Conservation (phyloP, 345 rosid genomes). For the Eucalyptus albens region DNA sequence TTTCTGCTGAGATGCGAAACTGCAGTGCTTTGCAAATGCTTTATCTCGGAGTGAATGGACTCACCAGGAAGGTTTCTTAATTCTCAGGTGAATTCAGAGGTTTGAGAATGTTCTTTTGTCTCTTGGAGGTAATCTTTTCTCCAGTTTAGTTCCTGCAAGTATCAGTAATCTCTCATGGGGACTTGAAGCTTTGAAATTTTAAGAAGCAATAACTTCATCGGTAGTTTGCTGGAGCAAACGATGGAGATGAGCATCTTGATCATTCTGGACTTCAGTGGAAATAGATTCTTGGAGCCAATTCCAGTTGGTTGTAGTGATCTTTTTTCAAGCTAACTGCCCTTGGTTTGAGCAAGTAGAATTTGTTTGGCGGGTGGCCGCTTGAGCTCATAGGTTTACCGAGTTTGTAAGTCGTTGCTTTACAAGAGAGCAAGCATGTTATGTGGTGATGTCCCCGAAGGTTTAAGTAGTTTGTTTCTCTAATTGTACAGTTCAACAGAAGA, state of each 20-base stretch:
- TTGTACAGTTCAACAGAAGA: too few species aligned
- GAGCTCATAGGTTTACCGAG: slow-evolving; percentile 80
- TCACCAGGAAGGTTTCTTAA: too few species aligned
- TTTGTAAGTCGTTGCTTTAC: slow-evolving; percentile 20
- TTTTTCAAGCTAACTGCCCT: slow-evolving; percentile 25
- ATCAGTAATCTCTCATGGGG: not conserved
- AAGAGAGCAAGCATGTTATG: not conserved
- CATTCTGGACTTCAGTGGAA: slow-evolving; percentile 44
- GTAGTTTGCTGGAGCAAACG: slow-evolving; percentile 11
- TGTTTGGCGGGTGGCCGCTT: slow-evolving; percentile 41
- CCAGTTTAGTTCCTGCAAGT: not conserved
- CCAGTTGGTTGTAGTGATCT: slow-evolving; percentile 32
- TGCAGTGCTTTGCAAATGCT: too few species aligned
- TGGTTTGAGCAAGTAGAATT: slow-evolving; percentile 49
- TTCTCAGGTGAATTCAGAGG: too few species aligned
- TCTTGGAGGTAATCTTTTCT: not conserved
- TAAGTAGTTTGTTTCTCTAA: too few species aligned
- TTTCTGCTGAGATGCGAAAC: too few species aligned
- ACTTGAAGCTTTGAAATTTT: not conserved
- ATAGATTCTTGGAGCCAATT: slow-evolving; percentile 35
- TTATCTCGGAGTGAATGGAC: too few species aligned
- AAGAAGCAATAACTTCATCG: not conserved
- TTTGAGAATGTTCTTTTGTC: too few species aligned
- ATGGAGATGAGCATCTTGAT: slow-evolving; percentile 42
- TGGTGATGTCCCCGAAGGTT: too few species aligned